Conservation (phyloP, 352 stramenopile genomes). For the Phytophthora chlamydospora region DNA sequence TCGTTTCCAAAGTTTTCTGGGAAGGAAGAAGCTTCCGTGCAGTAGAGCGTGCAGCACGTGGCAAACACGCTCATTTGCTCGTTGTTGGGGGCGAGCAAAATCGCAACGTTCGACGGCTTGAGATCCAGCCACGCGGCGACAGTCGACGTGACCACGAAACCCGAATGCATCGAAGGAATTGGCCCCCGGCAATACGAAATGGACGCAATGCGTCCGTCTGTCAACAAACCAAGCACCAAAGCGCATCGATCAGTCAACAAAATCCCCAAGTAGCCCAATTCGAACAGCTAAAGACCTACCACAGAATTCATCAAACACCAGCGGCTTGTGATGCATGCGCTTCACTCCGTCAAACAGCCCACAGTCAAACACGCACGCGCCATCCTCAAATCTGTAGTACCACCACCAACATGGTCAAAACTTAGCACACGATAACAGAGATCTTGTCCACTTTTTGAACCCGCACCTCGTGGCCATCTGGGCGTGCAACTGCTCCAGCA, state of each 20-base stretch:
- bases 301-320: conserved; percentile 88
- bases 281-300: conserved; percentile 44
- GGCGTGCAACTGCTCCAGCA: conserved; percentile 71
- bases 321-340: conserved; percentile 76
- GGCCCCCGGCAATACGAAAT: conserved; percentile 74
- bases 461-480: conserved; percentile 69
- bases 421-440: conserved; percentile 1
- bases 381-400: conserved; percentile 67
- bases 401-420: not conserved
- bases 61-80: conserved; percentile 90
- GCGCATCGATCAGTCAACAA: not conserved
- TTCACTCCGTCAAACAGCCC: conserved; percentile 87
- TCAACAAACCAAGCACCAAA: conserved; percentile 3
- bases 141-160: conserved; percentile 84
- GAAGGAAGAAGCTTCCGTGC: conserved; percentile 66
- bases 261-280: conserved; percentile 1
- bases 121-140: conserved; percentile 85
- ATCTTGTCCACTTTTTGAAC: not conserved
- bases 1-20: conserved; percentile 76
- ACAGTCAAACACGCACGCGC: conserved; percentile 87
- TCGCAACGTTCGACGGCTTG: conserved; percentile 74
- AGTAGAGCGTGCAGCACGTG: conserved; percentile 87
- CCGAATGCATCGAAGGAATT: conserved; percentile 86
- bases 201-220: conserved; percentile 83
- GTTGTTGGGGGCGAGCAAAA: conserved; percentile 84